Percentiles rank a stretch among this genome's conserved stretches.
Evolutionary conservation across 352 stramenopile genomes (phyloP).

Genomic region (Globisporangium abappressorium): DNA sequence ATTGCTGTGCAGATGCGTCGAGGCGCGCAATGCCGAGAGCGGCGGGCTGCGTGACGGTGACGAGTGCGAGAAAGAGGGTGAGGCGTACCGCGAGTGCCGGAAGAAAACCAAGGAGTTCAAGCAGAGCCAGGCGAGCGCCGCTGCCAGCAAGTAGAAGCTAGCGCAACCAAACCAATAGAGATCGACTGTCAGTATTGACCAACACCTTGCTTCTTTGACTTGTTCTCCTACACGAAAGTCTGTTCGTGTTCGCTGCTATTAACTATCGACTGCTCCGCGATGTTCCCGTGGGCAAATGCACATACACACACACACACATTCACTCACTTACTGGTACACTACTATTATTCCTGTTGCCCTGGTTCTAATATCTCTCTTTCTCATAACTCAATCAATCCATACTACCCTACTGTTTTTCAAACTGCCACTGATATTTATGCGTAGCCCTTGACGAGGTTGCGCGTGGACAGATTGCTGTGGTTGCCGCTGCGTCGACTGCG

Average conservation of each 20-base stretch:
- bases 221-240: background rate
- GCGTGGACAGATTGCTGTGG: constrained; percentile 18
- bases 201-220: background rate
- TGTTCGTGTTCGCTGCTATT: constrained; percentile 3
- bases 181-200: background rate
- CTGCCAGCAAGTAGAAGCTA: constrained; percentile 1
- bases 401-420: constrained; percentile 3
- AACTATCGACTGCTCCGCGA: background rate
- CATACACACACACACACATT: background rate
- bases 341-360: background rate
- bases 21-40: constrained; percentile 50
- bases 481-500: constrained; percentile 18
- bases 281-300: background rate
- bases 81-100: constrained; percentile 63
- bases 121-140: constrained; percentile 20
- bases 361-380: constrained; percentile 4
- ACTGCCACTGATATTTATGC: background rate
- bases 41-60: constrained; percentile 67
- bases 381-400: constrained; percentile 9
- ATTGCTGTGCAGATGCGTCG: constrained; percentile 43
- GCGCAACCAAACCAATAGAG: background rate
- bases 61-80: constrained; percentile 62
- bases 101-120: constrained; percentile 40
- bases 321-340: background rate
- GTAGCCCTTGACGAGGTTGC: constrained; percentile 22